These are phyloP conservation scores for Diddensiella caesifluorescens DNA, from an alignment of 805 yeast species.

Conservation along the genomic window DNA sequence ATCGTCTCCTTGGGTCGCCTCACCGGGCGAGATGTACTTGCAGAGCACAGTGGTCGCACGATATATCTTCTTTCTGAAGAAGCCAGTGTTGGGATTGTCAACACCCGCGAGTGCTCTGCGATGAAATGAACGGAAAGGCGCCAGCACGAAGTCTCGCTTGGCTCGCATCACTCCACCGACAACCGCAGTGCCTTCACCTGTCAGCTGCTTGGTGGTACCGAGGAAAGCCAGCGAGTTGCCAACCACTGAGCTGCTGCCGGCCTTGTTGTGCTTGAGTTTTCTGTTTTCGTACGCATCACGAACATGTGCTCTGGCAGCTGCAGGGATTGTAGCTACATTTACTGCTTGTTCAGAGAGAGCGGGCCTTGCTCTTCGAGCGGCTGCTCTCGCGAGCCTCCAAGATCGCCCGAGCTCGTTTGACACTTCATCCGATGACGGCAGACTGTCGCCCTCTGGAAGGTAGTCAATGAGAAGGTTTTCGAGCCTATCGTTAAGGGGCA, in stretches of 20 bases:
- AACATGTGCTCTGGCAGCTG: slow-evolving; percentile 19
- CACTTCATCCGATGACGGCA: slow-evolving; percentile 39
- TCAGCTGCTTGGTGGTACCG: slow-evolving; percentile 11
- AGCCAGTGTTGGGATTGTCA: slow-evolving; percentile 1
- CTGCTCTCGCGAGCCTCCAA: slow-evolving; percentile 40
- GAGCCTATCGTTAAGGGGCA: slow-evolving; percentile 54
- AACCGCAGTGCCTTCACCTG: neutral
- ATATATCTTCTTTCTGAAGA: neutral
- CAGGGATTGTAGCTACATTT: slow-evolving; percentile 15
- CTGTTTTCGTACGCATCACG: slow-evolving; percentile 17
- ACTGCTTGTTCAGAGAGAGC: slow-evolving; percentile 20
- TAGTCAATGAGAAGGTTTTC: slow-evolving; percentile 41
- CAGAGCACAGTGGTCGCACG: neutral
- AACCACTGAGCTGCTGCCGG: slow-evolving; percentile 4
- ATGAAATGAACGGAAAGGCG: neutral
- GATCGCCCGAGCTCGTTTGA: slow-evolving; percentile 57
- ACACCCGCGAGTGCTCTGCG: neutral
- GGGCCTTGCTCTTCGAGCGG: slow-evolving; percentile 22
- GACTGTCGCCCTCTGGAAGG: slow-evolving; percentile 39
- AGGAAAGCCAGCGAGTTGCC: slow-evolving; percentile 6
- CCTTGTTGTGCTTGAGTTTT: slow-evolving; percentile 6
- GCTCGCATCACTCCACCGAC: neutral
- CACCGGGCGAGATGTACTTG: neutral
- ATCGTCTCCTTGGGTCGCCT: neutral
- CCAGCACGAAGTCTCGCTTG: neutral